Conservation (phyloP, 2,329 filamentous ascomycete species). For the Aspergillus awamori region DNA sequence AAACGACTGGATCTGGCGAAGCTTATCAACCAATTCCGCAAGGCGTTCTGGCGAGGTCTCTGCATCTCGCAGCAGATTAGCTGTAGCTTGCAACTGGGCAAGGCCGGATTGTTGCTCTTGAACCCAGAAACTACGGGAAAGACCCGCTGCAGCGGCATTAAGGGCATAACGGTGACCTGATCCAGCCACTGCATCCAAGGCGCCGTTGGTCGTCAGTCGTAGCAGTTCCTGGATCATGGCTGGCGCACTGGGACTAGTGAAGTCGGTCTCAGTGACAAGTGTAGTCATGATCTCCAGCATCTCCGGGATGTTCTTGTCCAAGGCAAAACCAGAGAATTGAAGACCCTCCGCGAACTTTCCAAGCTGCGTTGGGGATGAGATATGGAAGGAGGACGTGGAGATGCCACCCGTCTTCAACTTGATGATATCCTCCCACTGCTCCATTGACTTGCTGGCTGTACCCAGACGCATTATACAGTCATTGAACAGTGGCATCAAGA, state of each 20-base stretch:
- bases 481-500: slow-evolving; percentile 85
- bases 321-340: slow-evolving; percentile 79
- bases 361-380: slow-evolving; percentile 73
- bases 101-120: slow-evolving; percentile 88
- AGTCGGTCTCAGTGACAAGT: slow-evolving; percentile 84
- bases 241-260: slow-evolving; percentile 79
- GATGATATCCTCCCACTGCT: slow-evolving; percentile 91
- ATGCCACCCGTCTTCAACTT: slow-evolving; percentile 95
- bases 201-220: slow-evolving; percentile 82
- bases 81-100: slow-evolving; percentile 83
- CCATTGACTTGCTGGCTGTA: slow-evolving; percentile 84
- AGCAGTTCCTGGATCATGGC: slow-evolving; percentile 83
- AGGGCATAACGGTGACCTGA: slow-evolving; percentile 87
- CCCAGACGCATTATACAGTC: slow-evolving; percentile 92
- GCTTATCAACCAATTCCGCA: slow-evolving; percentile 74
- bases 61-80: slow-evolving; percentile 69
- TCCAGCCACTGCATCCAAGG: slow-evolving; percentile 87
- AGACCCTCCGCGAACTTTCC: slow-evolving; percentile 76
- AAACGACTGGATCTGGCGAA: slow-evolving; percentile 81
- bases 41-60: slow-evolving; percentile 70
- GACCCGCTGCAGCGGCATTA: slow-evolving; percentile 76
- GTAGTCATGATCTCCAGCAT: slow-evolving; percentile 87
- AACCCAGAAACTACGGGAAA: slow-evolving; percentile 72
- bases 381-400: slow-evolving; percentile 80
- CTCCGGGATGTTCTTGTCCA: slow-evolving; percentile 85